Conservation (phyloP, 139 green algal species). For the Chlorella vulgaris region DNA sequence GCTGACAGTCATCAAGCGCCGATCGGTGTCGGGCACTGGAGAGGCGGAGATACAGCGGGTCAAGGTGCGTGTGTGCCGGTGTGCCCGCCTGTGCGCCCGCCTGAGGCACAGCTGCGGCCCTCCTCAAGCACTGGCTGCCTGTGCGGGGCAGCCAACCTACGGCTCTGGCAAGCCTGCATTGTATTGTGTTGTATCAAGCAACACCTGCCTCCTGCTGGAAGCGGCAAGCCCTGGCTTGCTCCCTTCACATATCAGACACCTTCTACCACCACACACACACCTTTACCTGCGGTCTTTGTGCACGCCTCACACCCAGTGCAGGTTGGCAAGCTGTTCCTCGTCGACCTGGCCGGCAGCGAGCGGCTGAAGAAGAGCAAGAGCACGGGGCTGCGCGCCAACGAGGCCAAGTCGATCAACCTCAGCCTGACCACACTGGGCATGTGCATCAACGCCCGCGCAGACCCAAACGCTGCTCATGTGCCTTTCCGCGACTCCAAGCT, state of each 20-base stretch:
- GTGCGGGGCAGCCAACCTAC: too few relatives aligned
- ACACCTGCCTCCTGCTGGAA: too few relatives aligned
- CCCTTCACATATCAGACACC: not conserved
- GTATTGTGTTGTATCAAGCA: too few relatives aligned
- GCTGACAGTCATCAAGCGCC: conserved; percentile 78
- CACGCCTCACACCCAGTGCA: not conserved
- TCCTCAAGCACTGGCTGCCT: too few relatives aligned
- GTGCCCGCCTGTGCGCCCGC: too few relatives aligned
- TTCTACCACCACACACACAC: not conserved
- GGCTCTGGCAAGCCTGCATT: too few relatives aligned
- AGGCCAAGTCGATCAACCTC: conserved; percentile 82
- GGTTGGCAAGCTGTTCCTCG: conserved; percentile 93
- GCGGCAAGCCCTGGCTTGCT: too few relatives aligned
- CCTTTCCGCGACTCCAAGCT: conserved; percentile 89
- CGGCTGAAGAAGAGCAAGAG: conserved; percentile 85
- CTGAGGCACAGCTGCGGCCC: too few relatives aligned
- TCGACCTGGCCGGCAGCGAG: conserved; percentile 96
- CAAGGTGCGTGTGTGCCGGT: conserved; percentile 18
- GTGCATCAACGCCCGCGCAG: conserved; percentile 69
- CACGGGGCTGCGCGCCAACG: conserved; percentile 67
- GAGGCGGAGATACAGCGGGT: conserved; percentile 29
- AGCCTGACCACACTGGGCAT: conserved; percentile 72
- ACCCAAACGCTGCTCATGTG: conserved; percentile 58
- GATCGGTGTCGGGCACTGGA: conserved; percentile 8
- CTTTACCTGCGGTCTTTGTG: too few relatives aligned